Evolutionary conservation across 495 filamentous ascomycete genomes (phyloP).

Genomic region (Penicillium pancosmium): DNA sequence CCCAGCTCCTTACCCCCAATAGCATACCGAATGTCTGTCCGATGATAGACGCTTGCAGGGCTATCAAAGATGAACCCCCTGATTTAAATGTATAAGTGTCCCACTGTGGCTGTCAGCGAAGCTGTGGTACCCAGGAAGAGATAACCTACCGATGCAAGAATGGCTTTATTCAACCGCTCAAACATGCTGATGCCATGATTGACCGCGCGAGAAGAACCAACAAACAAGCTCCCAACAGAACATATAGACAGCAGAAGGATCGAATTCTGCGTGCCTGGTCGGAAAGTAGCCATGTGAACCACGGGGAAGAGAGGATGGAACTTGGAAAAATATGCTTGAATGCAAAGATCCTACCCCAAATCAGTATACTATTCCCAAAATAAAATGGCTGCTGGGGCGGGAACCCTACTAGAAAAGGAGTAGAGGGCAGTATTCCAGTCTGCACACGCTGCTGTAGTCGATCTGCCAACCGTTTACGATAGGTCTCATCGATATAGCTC

Average conservation of each 20-base stretch:
- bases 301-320: constrained; percentile 36
- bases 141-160: constrained; percentile 28
- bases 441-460: constrained; percentile 22
- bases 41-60: constrained; percentile 37
- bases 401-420: constrained; percentile 23
- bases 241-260: constrained; percentile 23
- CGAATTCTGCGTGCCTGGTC: constrained; percentile 22
- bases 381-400: constrained; percentile 14
- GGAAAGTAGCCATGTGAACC: constrained; percentile 34
- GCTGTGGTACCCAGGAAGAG: not conserved
- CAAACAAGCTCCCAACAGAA: constrained; percentile 35
- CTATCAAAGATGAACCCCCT: constrained; percentile 14
- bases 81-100: constrained; percentile 13
- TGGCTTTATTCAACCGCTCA: constrained; percentile 39
- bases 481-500: constrained; percentile 25
- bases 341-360: constrained; percentile 23
- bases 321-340: constrained; percentile 35
- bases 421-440: constrained; percentile 26
- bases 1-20: constrained; percentile 22
- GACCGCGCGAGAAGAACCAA: constrained; percentile 29
- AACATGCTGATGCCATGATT: constrained; percentile 34
- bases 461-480: constrained; percentile 21
- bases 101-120: constrained; percentile 12
- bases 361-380: not conserved
- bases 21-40: constrained; percentile 43